Base-by-base conservation (phyloP, 352 stramenopile species). In the Hyaloperonospora brassicae region DNA sequence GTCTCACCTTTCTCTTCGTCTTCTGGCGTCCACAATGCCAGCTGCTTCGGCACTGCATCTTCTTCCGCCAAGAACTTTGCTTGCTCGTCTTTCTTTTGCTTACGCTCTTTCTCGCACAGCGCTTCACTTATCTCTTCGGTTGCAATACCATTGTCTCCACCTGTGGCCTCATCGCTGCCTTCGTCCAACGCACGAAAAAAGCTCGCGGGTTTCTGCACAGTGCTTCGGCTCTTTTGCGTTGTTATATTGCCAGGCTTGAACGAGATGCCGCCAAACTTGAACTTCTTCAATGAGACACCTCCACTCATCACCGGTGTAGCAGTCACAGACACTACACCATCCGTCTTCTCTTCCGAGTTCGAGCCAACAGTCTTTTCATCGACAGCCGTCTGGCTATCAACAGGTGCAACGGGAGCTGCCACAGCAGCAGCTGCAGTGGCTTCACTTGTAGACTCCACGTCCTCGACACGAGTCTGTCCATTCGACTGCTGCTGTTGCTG, bases 231-330 rank as follows among this genome's bases (percentile, higher is more conserved):
- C 36, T 66, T 72, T 24, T 60, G 67, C 22, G 41, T 7, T 14
- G 36, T 13, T 21, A 47, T 45, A 39, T 51, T 65, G 1, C 57
- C 52, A 46, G 61, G 12, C 59, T 88, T 93, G 30, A 93, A 56
- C 5, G 80, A 74, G 25, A 93, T 88, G 8, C 70, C 62, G 11
- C 66, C 70, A 45, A 90, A 93, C 48, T 80, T 86, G 46, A 87
- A 88, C 30, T 68, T 79, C 55, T 81, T 79, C 38, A 67, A 11
- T 1, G 47, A 58, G n/a, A 47, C 58, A 11, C 48, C 45, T 47
- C 59, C 58, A 17, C 36, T 62, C 21, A 11, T 38, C 0, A 34
- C 35, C n/a, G 47, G 12, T 24, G 51, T n/a, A 47, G 59, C 51
- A 50, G 62, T 65, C 10, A 51, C 46, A 23, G 53, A 34, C 57